Percentiles rank a stretch among this genome's conserved stretches.
Evolutionary conservation across 352 stramenopile genomes (phyloP).

Genomic region (Phytophthora rubi): DNA sequence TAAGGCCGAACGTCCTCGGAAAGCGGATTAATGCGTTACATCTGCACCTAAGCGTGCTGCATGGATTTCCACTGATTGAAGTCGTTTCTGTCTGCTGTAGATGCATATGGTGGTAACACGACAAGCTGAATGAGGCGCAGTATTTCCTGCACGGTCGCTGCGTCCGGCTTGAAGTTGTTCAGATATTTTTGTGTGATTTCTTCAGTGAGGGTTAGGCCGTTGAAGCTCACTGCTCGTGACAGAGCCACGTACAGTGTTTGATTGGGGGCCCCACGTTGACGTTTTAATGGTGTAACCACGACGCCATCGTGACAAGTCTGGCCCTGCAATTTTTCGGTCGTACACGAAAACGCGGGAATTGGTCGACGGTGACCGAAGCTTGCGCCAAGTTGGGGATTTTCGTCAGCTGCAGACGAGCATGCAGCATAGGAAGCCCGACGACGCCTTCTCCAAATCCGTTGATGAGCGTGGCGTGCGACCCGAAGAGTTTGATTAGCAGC

Average conservation of each 20-base stretch:
- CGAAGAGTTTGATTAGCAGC: neutral
- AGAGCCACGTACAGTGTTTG: slow-evolving; percentile 10
- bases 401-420: neutral
- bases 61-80: too few relatives aligned
- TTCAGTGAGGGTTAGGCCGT: neutral
- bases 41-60: too few relatives aligned
- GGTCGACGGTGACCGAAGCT: slow-evolving; percentile 19
- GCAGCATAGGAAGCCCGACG: slow-evolving; percentile 13
- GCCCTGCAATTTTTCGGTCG: slow-evolving; percentile 36
- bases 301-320: slow-evolving; percentile 34
- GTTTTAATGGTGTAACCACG: slow-evolving; percentile 14
- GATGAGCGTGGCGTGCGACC: neutral
- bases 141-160: too few relatives aligned
- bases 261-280: neutral
- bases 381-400: slow-evolving; percentile 10
- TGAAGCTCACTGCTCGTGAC: neutral
- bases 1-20: too few relatives aligned
- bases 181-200: neutral
- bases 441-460: slow-evolving; percentile 11
- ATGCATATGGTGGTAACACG: too few relatives aligned
- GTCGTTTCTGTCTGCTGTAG: too few relatives aligned
- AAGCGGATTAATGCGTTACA: too few relatives aligned
- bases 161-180: neutral
- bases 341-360: slow-evolving; percentile 37
- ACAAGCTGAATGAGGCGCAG: too few relatives aligned